Conservation (phyloP, 2,329 filamentous ascomycete genomes). For the Nothomitra cinnamomea region DNA sequence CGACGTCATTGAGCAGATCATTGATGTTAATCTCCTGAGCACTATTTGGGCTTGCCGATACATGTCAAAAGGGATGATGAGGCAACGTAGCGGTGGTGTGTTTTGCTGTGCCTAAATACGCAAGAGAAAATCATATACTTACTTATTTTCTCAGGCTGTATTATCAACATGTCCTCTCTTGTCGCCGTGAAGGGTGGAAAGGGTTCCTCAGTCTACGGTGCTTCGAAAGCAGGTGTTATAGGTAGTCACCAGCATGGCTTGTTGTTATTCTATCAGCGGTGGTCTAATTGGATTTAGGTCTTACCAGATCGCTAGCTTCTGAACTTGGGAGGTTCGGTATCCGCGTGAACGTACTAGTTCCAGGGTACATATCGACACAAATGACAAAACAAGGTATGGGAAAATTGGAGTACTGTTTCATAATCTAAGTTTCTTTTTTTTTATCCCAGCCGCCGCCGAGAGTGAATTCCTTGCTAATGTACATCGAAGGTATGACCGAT, state of each 20-base stretch:
- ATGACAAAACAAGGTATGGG: constrained; percentile 59
- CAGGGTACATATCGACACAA: constrained; percentile 65
- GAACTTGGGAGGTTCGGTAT: constrained; percentile 45
- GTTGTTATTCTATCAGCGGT: not conserved
- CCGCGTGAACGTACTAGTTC: constrained; percentile 64
- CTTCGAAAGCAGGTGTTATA: constrained; percentile 64
- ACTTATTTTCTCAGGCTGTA: constrained; percentile 33
- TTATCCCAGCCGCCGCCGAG: not conserved
- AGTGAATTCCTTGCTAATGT: constrained; percentile 15
- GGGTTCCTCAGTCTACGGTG: constrained; percentile 59
- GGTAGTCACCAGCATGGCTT: constrained; percentile 27
- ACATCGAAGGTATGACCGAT: constrained; percentile 27
- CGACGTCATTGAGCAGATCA: constrained; percentile 34
- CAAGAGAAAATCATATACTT: not conserved
- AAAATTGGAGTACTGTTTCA: no score
- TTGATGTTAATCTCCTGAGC: constrained; percentile 54
- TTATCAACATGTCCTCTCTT: constrained; percentile 69
- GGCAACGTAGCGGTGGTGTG: constrained; percentile 16
- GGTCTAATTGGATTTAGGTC: constrained; percentile 27
- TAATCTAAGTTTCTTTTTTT: constrained; percentile 8
- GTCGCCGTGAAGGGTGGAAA: constrained; percentile 51
- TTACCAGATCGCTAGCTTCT: constrained; percentile 48
- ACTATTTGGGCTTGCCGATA: constrained; percentile 45
- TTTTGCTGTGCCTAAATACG: not conserved
- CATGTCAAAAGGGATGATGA: constrained; percentile 28